These are phyloP conservation scores for Lodderomyces metapsilosis DNA, from an alignment of 1,139 yeast genomes.

Conservation along the genomic window DNA sequence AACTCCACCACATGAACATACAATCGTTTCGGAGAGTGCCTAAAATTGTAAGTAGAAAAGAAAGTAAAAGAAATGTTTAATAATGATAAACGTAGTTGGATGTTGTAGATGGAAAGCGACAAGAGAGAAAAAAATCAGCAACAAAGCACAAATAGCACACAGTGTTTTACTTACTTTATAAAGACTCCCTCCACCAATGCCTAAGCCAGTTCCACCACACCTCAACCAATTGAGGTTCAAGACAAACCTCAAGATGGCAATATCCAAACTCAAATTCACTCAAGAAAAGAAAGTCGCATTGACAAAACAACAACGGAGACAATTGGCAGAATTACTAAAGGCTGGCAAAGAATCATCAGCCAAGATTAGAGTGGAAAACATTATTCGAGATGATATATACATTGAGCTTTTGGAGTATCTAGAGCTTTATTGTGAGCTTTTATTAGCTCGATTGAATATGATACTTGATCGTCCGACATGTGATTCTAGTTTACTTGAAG, in stretches of 20 bases:
- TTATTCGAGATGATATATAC: conserved; percentile 81
- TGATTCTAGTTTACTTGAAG: conserved; percentile 70
- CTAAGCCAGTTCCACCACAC: conserved; percentile 13
- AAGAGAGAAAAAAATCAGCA: too few species aligned
- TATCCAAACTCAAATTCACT: conserved; percentile 72
- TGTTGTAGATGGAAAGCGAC: neutral
- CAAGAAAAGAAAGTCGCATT: conserved; percentile 82
- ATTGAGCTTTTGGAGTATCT: conserved; percentile 77
- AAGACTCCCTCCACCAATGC: neutral
- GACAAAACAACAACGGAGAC: conserved; percentile 77
- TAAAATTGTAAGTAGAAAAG: neutral
- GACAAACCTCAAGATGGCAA: conserved; percentile 76
- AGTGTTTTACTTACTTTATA: too few species aligned
- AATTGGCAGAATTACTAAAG: conserved; percentile 68
- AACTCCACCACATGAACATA: conserved; percentile 42
- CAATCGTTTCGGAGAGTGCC: conserved; percentile 25
- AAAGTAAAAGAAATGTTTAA: neutral
- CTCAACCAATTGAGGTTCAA: conserved; percentile 51
- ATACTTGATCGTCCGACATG: conserved; percentile 48
- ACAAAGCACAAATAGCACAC: too few species aligned
- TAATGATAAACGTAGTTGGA: too few species aligned
- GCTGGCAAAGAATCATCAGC: conserved; percentile 83
- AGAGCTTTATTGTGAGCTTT: conserved; percentile 80
- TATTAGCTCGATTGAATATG: conserved; percentile 71
- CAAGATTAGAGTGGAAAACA: conserved; percentile 77